Evolutionary conservation across 257 asterid genomes (phyloP).

Genomic region (Gardenia jasminoides): DNA sequence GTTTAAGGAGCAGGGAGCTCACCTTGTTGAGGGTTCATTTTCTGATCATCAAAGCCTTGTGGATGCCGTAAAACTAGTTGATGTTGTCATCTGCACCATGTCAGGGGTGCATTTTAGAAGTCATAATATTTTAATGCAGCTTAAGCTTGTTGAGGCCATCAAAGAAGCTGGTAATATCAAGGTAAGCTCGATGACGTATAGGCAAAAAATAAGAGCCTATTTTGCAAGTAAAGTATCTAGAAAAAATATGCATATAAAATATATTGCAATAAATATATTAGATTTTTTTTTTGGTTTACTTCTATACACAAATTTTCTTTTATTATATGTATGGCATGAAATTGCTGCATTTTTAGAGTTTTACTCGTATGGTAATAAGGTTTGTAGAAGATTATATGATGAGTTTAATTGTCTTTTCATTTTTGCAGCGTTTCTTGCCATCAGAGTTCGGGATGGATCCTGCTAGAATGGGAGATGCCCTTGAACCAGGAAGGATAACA

Average conservation of each 20-base stretch:
- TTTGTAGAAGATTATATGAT: too few relatives aligned
- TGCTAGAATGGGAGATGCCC: conserved; percentile 63
- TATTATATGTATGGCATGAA: too few relatives aligned
- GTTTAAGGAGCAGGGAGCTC: conserved; percentile 66
- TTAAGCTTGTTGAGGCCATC: conserved; percentile 71
- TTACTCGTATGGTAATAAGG: too few relatives aligned
- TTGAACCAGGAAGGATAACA: conserved; percentile 79
- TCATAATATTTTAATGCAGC: conserved; percentile 68
- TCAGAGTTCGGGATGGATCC: conserved; percentile 86
- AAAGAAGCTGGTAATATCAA: conserved; percentile 83
- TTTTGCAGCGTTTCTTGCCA: conserved; percentile 73
- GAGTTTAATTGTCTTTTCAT: too few relatives aligned
- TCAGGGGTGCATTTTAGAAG: conserved; percentile 82
- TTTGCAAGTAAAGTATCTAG: too few relatives aligned
- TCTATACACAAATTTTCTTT: too few relatives aligned
- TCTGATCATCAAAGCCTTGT: conserved; percentile 70
- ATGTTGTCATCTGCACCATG: conserved; percentile 79
- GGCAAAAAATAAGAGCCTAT: too few relatives aligned
- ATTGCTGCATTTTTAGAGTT: too few relatives aligned
- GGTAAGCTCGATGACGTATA: conserved; percentile 29
- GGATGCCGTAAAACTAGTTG: conserved; percentile 69
- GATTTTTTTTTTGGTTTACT: too few relatives aligned
- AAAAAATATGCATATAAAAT: too few relatives aligned
- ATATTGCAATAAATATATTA: too few relatives aligned
- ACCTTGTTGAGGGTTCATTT: conserved; percentile 62